A percentile compares a stretch with the other conserved stretches of the same genome.
phyloP scores from a whole-genome alignment of 1,284 basidiomycete species.

The Athelia psychrophila region DNA sequence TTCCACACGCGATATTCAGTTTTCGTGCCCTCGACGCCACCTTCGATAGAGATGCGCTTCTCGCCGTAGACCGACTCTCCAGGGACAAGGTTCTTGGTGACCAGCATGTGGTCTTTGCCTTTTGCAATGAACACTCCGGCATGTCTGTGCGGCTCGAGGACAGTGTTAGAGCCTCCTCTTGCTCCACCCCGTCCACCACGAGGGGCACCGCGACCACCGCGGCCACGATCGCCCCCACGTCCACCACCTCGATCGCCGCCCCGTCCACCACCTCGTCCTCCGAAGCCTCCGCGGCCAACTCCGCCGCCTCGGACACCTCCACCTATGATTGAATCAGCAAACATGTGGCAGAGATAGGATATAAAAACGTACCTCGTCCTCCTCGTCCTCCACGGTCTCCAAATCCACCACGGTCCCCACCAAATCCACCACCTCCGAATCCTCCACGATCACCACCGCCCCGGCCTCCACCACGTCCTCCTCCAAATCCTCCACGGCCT shows the following conservation, averaged over 20 bases:
- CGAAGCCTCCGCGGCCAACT: slow-evolving; percentile 27
- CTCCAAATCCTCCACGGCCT: slow-evolving; percentile 32
- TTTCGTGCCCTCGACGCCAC: slow-evolving; percentile 81
- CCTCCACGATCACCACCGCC: slow-evolving; percentile 40
- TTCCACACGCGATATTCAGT: slow-evolving; percentile 99
- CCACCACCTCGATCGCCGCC: slow-evolving; percentile 36
- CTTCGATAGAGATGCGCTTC: slow-evolving; percentile 89
- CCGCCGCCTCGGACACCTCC: slow-evolving; percentile 32
- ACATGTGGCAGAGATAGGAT: not conserved
- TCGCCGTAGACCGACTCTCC: slow-evolving; percentile 99
- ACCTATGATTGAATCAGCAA: slow-evolving; percentile 12
- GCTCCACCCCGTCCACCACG: slow-evolving; percentile 64
- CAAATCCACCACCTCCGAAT: slow-evolving; percentile 17
- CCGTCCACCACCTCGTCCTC: slow-evolving; percentile 38
- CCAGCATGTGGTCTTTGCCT: slow-evolving; percentile 95
- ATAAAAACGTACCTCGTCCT: slow-evolving; percentile 24
- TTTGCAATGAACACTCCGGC: slow-evolving; percentile 92
- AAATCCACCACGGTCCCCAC: slow-evolving; percentile 25
- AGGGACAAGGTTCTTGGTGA: slow-evolving; percentile 97
- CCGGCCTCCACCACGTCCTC: slow-evolving; percentile 23
- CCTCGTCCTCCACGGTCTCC: slow-evolving; percentile 32
- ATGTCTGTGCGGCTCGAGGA: slow-evolving; percentile 96
- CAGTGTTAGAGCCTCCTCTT: slow-evolving; percentile 80
- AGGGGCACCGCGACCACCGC: slow-evolving; percentile 44
- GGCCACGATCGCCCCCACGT: slow-evolving; percentile 45